A percentile compares a stretch with the other conserved stretches of the same genome.
These are phyloP conservation scores for Colletotrichum zoysiae DNA, from an alignment of 2,329 filamentous ascomycete genomes.

Conservation along the genomic window DNA sequence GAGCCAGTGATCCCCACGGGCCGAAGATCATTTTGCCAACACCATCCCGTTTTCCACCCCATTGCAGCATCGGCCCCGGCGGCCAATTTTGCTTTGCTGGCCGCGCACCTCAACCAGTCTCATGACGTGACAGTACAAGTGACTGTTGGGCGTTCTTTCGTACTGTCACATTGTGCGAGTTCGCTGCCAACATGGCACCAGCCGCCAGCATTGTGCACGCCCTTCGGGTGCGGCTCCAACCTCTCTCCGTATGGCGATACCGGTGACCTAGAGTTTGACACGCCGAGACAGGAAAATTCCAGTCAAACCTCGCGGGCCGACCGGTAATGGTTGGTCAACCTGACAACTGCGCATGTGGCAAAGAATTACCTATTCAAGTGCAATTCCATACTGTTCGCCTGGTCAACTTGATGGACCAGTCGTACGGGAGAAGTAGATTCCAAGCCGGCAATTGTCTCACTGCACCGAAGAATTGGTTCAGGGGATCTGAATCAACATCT, in stretches of 20 bases:
- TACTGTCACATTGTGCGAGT: constrained; percentile 17
- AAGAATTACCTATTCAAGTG: constrained; percentile 6
- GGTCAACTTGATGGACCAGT: not conserved
- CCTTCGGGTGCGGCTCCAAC: not conserved
- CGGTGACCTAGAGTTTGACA: not conserved
- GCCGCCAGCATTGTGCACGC: not conserved
- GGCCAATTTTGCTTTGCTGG: constrained; percentile 8
- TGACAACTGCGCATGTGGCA: not conserved
- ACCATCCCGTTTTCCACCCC: constrained; percentile 12
- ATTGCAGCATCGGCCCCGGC: constrained; percentile 4
- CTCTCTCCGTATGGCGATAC: too few relatives aligned
- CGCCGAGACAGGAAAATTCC: not conserved
- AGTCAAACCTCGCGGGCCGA: constrained; percentile 3
- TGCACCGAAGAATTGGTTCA: not conserved
- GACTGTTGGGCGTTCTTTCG: constrained; percentile 7
- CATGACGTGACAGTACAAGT: not conserved
- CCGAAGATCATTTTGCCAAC: constrained; percentile 7
- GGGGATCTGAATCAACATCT: constrained; percentile 22
- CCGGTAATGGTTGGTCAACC: not conserved
- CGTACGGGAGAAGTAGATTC: constrained; percentile 1
- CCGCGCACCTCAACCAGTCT: not conserved
- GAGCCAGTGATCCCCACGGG: not conserved
- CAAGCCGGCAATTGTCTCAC: constrained; percentile 8
- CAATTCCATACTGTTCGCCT: constrained; percentile 7
- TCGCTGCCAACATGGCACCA: constrained; percentile 13